Evolutionary conservation across 2,329 filamentous ascomycete species (phyloP), one percentile per base, ranked within the genome.

Genomic region (Ophidiomyces ophidiicola): DNA sequence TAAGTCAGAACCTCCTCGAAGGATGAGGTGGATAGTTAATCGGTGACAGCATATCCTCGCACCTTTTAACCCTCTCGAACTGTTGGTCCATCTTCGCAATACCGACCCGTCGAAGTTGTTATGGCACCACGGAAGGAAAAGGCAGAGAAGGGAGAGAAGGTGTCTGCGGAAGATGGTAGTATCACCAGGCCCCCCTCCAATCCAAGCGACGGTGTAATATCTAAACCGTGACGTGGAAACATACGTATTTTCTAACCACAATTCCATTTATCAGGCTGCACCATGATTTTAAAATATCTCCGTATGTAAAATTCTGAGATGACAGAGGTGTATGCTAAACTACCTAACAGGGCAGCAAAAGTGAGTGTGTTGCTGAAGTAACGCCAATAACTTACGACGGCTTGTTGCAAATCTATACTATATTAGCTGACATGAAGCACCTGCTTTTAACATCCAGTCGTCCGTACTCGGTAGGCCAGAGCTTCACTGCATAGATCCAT

Each of bases 211-310:
- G n/a, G n/a, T n/a, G n/a, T n/a, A n/a, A n/a, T n/a, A n/a, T n/a
- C n/a, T n/a, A n/a, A n/a, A n/a, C n/a, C n/a, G n/a, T n/a, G n/a
- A 5, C 5, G 4, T n/a, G 11, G 11, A 8, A 7, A n/a, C 11
- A 12, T 29, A 6, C 6, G 14, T 12, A 29, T n/a, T 5, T 34
- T 24, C 11, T 33, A 20, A 33, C 31, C 23, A n/a, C 19, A 26
- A 10, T 32, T 4, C 12, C 32, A 12, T 14, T 18, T 20, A 8
- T n/a, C 50, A 56, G 62, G 64, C 10, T 49, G 57, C 18, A 54
- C 62, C 15, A 57, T 68, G 51, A 63, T 73, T 15, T 56, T 71
- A 23, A 58, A 63, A 17, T 73, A 73, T 48, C 57, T 73, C 14
- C 61, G 68, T 70, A 48, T 56, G 66, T 58, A 8, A 32, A 14